A percentile compares a stretch with the other conserved stretches of the same genome.
phyloP scores from a whole-genome alignment of 2,329 filamentous ascomycete species.

The Phialophora chinensis region DNA sequence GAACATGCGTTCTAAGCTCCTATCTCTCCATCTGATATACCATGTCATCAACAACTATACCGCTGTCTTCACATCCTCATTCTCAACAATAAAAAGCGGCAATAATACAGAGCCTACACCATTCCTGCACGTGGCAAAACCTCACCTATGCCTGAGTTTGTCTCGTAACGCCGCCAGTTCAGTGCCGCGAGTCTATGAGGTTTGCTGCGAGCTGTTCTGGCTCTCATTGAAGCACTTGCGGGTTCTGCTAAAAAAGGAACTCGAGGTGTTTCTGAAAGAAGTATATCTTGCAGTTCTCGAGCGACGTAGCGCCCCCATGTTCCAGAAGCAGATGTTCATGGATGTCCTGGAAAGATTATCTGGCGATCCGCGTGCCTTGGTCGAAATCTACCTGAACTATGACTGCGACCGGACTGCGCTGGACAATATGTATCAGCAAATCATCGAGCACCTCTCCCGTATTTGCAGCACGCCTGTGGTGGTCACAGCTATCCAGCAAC shows the following conservation, averaged over 20 bases:
- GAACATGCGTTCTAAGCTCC: slow-evolving; percentile 94
- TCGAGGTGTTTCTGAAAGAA: slow-evolving; percentile 97
- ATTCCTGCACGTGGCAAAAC: slow-evolving; percentile 94
- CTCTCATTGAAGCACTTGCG: slow-evolving; percentile 93
- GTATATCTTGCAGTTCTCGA: slow-evolving; percentile 94
- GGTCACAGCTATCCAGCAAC: slow-evolving; percentile 78
- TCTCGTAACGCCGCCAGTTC: slow-evolving; percentile 95
- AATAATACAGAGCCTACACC: slow-evolving; percentile 81
- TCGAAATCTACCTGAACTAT: slow-evolving; percentile 97
- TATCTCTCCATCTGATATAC: slow-evolving; percentile 94
- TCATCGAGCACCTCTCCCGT: slow-evolving; percentile 91
- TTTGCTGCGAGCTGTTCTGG: slow-evolving; percentile 97
- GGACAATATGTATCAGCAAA: slow-evolving; percentile 93
- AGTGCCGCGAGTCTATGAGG: slow-evolving; percentile 88
- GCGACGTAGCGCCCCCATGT: slow-evolving; percentile 80
- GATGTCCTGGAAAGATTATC: slow-evolving; percentile 82
- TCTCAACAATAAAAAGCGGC: slow-evolving; percentile 89
- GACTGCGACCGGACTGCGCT: slow-evolving; percentile 91
- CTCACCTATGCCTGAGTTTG: slow-evolving; percentile 92
- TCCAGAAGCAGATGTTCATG: slow-evolving; percentile 92
- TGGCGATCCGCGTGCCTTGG: slow-evolving; percentile 82
- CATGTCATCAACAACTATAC: slow-evolving; percentile 95
- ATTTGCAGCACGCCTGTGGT: slow-evolving; percentile 80
- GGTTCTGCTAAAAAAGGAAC: slow-evolving; percentile 95
- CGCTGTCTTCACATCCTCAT: slow-evolving; percentile 84